phyloP scores from a whole-genome alignment of 352 stramenopile genomes.

The Globisporangium recalcitrans region DNA sequence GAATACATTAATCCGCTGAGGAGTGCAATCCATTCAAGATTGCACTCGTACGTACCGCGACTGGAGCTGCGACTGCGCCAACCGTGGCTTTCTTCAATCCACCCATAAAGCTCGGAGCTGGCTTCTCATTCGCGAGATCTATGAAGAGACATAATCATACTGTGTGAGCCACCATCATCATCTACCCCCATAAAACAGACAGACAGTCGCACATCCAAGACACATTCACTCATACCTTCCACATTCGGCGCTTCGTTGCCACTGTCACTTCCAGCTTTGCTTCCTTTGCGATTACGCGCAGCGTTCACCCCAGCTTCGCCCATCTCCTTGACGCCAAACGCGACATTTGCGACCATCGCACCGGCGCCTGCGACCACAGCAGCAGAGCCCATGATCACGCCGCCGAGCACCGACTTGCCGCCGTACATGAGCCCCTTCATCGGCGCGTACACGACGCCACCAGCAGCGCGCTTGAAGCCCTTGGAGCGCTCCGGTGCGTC shows the following conservation, averaged over 20 bases:
- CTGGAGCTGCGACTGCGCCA: slow-evolving; percentile 67
- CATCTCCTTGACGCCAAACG: slow-evolving; percentile 85
- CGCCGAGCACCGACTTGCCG: slow-evolving; percentile 75
- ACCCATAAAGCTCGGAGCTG: slow-evolving; percentile 72
- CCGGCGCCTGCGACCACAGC: slow-evolving; percentile 68
- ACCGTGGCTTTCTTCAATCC: slow-evolving; percentile 85
- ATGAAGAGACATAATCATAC: not conserved
- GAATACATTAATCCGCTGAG: not conserved
- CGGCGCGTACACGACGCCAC: slow-evolving; percentile 76
- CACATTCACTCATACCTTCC: slow-evolving; percentile 5
- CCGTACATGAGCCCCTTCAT: slow-evolving; percentile 80
- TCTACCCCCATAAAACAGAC: not conserved
- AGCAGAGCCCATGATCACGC: slow-evolving; percentile 81
- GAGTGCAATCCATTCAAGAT: not conserved
- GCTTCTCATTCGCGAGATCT: slow-evolving; percentile 57
- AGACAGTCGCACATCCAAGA: not conserved
- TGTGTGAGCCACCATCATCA: not conserved
- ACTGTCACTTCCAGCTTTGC: slow-evolving; percentile 41
- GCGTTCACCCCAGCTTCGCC: slow-evolving; percentile 77
- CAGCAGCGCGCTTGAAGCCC: slow-evolving; percentile 68
- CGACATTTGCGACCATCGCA: slow-evolving; percentile 80
- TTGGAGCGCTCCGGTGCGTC: slow-evolving; percentile 74
- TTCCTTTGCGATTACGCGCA: slow-evolving; percentile 52
- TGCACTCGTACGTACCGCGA: slow-evolving; percentile 58
- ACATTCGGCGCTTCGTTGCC: slow-evolving; percentile 16